phyloP scores from a whole-genome alignment of 164 flowering plant genomes.

The Stephania japonica region DNA sequence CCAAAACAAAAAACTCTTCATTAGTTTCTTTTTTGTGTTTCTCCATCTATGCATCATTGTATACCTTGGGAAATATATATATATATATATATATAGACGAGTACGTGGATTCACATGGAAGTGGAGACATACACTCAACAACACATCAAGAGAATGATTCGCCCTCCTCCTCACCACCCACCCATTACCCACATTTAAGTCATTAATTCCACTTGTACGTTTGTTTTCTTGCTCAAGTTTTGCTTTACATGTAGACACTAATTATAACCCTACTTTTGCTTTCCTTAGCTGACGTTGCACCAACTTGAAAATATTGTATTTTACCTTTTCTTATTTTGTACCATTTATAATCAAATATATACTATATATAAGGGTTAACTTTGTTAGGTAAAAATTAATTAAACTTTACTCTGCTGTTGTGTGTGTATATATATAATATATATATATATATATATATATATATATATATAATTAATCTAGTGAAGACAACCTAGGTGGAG shows the following conservation, averaged over 20 bases:
- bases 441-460: background rate
- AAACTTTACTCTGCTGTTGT: too few species aligned
- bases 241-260: slow-evolving; percentile 3
- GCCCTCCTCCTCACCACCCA: slow-evolving; percentile 12
- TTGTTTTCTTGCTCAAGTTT: slow-evolving; percentile 1
- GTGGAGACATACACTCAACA: slow-evolving; percentile 13
- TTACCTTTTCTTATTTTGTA: background rate
- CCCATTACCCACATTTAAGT: slow-evolving; percentile 13
- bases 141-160: slow-evolving; percentile 29
- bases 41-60: background rate
- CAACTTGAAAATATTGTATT: background rate
- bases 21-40: background rate
- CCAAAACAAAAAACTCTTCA: background rate
- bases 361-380: too few species aligned
- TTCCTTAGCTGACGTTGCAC: background rate
- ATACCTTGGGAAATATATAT: too few species aligned
- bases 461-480: background rate
- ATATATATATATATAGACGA: background rate
- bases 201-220: background rate
- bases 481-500: background rate
- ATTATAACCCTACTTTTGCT: background rate
- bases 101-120: slow-evolving; percentile 29
- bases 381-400: too few species aligned
- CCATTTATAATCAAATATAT: background rate
- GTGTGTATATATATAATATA: too few species aligned